phyloP scores from a whole-genome alignment of 1,284 basidiomycete species.

The Leccinum griseonigrum region DNA sequence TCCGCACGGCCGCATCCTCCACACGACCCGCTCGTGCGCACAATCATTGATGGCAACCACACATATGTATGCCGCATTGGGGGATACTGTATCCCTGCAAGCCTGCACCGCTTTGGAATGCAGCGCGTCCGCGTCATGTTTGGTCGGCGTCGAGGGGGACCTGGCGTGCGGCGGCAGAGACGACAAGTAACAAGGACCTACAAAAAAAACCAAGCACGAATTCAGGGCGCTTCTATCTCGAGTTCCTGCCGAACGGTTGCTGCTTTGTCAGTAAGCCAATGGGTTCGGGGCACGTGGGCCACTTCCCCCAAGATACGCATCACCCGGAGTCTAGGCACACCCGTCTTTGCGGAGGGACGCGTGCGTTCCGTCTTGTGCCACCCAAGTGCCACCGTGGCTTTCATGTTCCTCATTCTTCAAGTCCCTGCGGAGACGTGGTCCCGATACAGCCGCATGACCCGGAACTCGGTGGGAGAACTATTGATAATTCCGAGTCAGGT shows the following conservation, averaged over 20 bases:
- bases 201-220: background rate
- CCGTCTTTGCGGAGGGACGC: background rate
- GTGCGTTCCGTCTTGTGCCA: background rate
- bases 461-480: background rate
- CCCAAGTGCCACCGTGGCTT: background rate
- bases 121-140: background rate
- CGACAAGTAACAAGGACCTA: background rate
- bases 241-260: background rate
- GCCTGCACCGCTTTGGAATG: slow-evolving; percentile 5
- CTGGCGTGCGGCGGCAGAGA: background rate
- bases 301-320: background rate
- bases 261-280: background rate
- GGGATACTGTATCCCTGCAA: background rate
- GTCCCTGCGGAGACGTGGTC: background rate
- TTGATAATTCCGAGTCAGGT: background rate
- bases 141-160: background rate
- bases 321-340: background rate
- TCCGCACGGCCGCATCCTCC: no score
- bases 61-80: background rate
- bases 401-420: background rate
- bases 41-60: slow-evolving; percentile 1
- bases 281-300: background rate
- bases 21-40: background rate
- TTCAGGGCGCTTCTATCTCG: background rate
- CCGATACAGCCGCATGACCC: background rate